A percentile compares a stretch with the other conserved stretches of the same genome.
These are phyloP conservation scores for Penicillium sp. DNA, from an alignment of 2,329 filamentous ascomycete species.

Conservation along the genomic window DNA sequence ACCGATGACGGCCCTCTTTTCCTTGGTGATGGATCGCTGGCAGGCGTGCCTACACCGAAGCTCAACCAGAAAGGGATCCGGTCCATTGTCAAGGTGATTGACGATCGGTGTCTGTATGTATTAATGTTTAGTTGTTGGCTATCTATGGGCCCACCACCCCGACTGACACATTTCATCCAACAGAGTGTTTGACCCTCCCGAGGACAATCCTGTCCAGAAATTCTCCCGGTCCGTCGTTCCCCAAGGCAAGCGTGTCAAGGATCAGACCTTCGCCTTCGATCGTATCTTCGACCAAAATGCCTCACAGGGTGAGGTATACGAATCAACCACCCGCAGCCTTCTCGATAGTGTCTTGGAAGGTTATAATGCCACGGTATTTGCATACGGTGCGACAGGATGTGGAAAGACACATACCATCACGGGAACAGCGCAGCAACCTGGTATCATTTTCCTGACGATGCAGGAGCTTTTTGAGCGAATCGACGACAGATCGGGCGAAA, in stretches of 20 bases:
- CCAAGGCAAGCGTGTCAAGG: constrained; percentile 88
- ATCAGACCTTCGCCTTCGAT: constrained; percentile 97
- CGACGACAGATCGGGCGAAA: constrained; percentile 78
- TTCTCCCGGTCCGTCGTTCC: constrained; percentile 81
- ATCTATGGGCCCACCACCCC: not conserved
- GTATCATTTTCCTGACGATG: constrained; percentile 99
- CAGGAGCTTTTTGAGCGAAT: constrained; percentile 98
- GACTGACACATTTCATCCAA: constrained; percentile 1
- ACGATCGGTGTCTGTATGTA: constrained; percentile 89
- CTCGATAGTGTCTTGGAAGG: constrained; percentile 94
- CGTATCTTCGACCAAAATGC: constrained; percentile 95
- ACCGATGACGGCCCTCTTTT: constrained; percentile 85
- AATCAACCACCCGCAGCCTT: constrained; percentile 83
- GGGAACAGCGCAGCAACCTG: constrained; percentile 86
- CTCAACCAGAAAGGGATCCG: constrained; percentile 82
- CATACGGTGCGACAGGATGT: constrained; percentile 95
- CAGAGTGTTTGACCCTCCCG: constrained; percentile 95
- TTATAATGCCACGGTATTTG: constrained; percentile 98
- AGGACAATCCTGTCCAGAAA: constrained; percentile 87
- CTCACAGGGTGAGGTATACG: constrained; percentile 90
- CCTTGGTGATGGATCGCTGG: constrained; percentile 93
- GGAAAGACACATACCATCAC: constrained; percentile 98
- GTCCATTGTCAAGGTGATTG: constrained; percentile 92
- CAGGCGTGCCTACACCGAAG: constrained; percentile 80
- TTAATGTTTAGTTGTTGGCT: not conserved